Evolutionary conservation across 179 eudicot species (phyloP).

Genomic region (Carnegiea gigantea): DNA sequence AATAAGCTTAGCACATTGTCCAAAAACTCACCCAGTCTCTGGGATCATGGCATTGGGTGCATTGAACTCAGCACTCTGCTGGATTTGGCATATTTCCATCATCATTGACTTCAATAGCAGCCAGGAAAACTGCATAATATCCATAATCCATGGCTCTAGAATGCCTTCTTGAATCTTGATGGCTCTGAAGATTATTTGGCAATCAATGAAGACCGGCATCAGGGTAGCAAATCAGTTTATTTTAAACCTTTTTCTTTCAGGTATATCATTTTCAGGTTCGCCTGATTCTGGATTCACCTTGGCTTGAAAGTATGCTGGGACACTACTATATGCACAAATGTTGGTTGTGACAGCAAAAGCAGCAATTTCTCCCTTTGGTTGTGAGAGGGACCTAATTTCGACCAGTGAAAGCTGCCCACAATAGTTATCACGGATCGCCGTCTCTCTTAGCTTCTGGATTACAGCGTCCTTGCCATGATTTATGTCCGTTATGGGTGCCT

Average conservation of each 20-base stretch:
- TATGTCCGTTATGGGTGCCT: slow-evolving; percentile 26
- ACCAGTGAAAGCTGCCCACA: slow-evolving; percentile 29
- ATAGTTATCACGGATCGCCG: slow-evolving; percentile 23
- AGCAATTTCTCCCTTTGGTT: slow-evolving; percentile 28
- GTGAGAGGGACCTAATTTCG: slow-evolving; percentile 22
- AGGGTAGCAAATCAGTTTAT: background rate
- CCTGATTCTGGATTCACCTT: background rate
- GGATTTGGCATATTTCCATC: background rate
- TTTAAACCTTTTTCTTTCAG: slow-evolving; percentile 15
- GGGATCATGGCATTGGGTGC: slow-evolving; percentile 1
- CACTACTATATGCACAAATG: slow-evolving; percentile 4
- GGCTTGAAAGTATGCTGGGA: slow-evolving; percentile 10
- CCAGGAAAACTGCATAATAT: background rate
- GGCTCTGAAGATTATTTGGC: background rate
- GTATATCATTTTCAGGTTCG: slow-evolving; percentile 11
- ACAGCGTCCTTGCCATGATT: slow-evolving; percentile 28
- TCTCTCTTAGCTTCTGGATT: slow-evolving; percentile 25
- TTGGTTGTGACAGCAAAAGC: slow-evolving; percentile 24
- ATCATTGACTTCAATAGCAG: background rate
- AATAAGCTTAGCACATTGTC: background rate
- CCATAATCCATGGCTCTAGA: background rate
- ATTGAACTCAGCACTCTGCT: background rate
- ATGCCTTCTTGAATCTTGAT: slow-evolving; percentile 1
- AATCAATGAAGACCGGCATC: background rate
- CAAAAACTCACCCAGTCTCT: background rate